Conservation (phyloP, 306 rosid genomes). For the Heteromeles arbutifolia region DNA sequence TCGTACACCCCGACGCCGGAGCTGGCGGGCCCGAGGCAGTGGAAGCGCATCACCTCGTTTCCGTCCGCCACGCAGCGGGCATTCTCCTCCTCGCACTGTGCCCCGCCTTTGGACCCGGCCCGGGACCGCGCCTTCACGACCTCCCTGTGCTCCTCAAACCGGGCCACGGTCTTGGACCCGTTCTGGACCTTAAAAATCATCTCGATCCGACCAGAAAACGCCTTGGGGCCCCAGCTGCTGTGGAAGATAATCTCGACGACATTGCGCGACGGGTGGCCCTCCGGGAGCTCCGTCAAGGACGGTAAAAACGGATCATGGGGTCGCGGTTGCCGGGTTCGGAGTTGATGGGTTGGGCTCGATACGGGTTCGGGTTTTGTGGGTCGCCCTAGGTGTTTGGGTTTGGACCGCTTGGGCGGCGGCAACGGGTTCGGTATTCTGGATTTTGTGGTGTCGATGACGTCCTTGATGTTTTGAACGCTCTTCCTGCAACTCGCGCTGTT, state of each 20-base stretch:
- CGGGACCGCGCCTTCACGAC: constrained; percentile 40
- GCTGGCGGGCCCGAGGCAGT: constrained; percentile 53
- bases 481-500: constrained; percentile 65
- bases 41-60: constrained; percentile 89
- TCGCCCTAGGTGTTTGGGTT: constrained; percentile 22
- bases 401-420: constrained; percentile 17
- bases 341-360: constrained; percentile 21
- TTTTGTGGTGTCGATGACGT: constrained; percentile 51
- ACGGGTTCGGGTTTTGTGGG: constrained; percentile 27
- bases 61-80: constrained; percentile 85
- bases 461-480: constrained; percentile 62
- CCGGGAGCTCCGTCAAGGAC: constrained; percentile 59
- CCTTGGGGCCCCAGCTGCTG: constrained; percentile 79
- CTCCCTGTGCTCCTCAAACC: constrained; percentile 85
- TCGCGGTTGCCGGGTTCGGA: constrained; percentile 30
- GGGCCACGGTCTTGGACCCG: constrained; percentile 56
- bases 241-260: constrained; percentile 88
- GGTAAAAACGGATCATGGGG: constrained; percentile 47
- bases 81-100: constrained; percentile 55
- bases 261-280: constrained; percentile 83
- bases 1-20: constrained; percentile 40
- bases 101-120: constrained; percentile 35
- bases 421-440: constrained; percentile 28
- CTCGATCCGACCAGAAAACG: constrained; percentile 68
- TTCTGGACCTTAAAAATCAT: constrained; percentile 76